Conservation (phyloP, 306 rosid genomes). For the Dryas drummondii region DNA sequence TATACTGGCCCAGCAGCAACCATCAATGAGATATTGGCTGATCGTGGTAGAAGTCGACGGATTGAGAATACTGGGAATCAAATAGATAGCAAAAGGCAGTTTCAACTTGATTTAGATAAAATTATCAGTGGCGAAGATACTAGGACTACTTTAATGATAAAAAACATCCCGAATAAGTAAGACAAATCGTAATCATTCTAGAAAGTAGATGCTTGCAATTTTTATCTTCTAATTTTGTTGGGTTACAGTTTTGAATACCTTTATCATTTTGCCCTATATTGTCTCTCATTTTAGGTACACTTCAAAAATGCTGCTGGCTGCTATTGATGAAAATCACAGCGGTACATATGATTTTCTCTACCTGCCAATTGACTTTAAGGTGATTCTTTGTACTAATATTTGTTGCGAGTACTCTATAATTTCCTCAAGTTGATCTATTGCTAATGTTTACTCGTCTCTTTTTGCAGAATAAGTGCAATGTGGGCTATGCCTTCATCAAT, state of each 20-base stretch:
- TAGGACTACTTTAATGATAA: constrained; percentile 94
- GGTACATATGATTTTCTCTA: constrained; percentile 87
- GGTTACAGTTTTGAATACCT: constrained; percentile 17
- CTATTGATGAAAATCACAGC: constrained; percentile 82
- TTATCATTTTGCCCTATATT: constrained; percentile 18
- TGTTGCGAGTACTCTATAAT: constrained; percentile 1
- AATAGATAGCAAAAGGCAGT: constrained; percentile 72
- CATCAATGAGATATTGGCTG: constrained; percentile 56
- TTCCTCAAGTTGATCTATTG: constrained; percentile 16
- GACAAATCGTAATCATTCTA: constrained; percentile 14
- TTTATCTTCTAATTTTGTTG: not conserved
- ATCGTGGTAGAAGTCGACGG: constrained; percentile 62
- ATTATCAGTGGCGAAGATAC: constrained; percentile 73
- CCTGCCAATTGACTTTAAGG: constrained; percentile 94
- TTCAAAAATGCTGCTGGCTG: constrained; percentile 86
- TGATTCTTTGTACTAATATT: constrained; percentile 25
- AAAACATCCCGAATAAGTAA: constrained; percentile 94
- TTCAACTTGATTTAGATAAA: constrained; percentile 90
- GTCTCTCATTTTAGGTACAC: constrained; percentile 62
- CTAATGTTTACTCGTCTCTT: constrained; percentile 27
- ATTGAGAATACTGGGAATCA: constrained; percentile 64
- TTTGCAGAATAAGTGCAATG: constrained; percentile 92
- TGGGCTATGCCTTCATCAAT: constrained; percentile 96
- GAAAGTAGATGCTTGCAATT: not conserved
- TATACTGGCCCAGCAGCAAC: constrained; percentile 55